Conservation (phyloP, 805 yeast genomes). For the Komagataella pastoris region DNA sequence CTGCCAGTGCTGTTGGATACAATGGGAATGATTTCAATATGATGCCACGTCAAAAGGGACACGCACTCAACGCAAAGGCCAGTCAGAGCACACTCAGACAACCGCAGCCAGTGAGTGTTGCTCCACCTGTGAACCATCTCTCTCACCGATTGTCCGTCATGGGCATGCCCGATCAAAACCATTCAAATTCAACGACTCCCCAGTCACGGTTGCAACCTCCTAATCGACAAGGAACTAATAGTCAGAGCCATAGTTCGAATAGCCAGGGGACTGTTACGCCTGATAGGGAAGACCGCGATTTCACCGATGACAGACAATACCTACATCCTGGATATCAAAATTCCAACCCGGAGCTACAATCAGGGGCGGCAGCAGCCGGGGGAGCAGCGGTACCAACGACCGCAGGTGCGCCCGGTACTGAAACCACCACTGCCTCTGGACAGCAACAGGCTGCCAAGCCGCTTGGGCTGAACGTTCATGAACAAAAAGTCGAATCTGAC, state of each 20-base stretch:
- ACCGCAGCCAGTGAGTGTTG: background rate
- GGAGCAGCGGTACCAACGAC: background rate
- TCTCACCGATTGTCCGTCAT: background rate
- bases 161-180: background rate
- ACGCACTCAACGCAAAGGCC: background rate
- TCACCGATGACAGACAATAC: background rate
- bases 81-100: background rate
- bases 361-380: slow-evolving; percentile 9
- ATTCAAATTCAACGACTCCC: background rate
- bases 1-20: slow-evolving; percentile 3
- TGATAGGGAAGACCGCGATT: background rate
- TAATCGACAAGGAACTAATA: slow-evolving; percentile 8
- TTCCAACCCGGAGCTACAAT: background rate
- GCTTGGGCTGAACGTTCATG: slow-evolving; percentile 46
- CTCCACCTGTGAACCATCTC: background rate
- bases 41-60: background rate
- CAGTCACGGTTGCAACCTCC: background rate
- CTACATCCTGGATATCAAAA: background rate
- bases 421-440: background rate
- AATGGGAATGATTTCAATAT: slow-evolving; percentile 4
- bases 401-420: background rate
- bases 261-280: slow-evolving; percentile 2
- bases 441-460: slow-evolving; percentile 31
- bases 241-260: slow-evolving; percentile 8
- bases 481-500: slow-evolving; percentile 15